Conservation (phyloP, 805 yeast species). For the Pichia cephalocereana region DNA sequence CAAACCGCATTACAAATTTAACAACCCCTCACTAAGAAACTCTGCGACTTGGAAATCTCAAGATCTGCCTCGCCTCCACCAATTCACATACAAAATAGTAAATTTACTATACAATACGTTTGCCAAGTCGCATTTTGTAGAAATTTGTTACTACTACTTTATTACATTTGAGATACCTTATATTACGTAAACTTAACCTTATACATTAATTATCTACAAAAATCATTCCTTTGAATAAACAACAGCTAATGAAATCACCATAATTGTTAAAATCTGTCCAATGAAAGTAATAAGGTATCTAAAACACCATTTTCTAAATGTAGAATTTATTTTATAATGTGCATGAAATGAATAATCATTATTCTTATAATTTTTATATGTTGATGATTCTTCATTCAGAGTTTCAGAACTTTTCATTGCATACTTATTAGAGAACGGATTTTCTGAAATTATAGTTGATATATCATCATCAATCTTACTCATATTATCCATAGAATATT, state of each 20-base stretch:
- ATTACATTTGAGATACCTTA: too few relatives aligned
- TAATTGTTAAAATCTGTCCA: constrained; percentile 10
- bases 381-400: not conserved
- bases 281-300: constrained; percentile 9
- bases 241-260: constrained; percentile 10
- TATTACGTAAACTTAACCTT: too few relatives aligned
- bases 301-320: constrained; percentile 12
- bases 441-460: not conserved
- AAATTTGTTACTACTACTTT: too few relatives aligned
- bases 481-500: not conserved
- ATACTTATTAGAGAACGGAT: not conserved
- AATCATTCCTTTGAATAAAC: not conserved
- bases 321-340: constrained; percentile 8
- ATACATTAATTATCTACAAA: too few relatives aligned
- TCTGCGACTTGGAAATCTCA: too few relatives aligned
- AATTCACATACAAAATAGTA: too few relatives aligned
- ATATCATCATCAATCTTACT: not conserved
- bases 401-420: not conserved
- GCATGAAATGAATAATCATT: not conserved
- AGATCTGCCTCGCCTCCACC: too few relatives aligned
- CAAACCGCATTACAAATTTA: too few relatives aligned
- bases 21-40: too few relatives aligned
- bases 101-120: too few relatives aligned
- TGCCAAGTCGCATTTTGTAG: too few relatives aligned
- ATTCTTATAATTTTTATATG: not conserved